A percentile compares a stretch with the other conserved stretches of the same genome.
Conservation (phyloP, 352 stramenopile genomes). For the Nothophytophthora sp. region DNA sequence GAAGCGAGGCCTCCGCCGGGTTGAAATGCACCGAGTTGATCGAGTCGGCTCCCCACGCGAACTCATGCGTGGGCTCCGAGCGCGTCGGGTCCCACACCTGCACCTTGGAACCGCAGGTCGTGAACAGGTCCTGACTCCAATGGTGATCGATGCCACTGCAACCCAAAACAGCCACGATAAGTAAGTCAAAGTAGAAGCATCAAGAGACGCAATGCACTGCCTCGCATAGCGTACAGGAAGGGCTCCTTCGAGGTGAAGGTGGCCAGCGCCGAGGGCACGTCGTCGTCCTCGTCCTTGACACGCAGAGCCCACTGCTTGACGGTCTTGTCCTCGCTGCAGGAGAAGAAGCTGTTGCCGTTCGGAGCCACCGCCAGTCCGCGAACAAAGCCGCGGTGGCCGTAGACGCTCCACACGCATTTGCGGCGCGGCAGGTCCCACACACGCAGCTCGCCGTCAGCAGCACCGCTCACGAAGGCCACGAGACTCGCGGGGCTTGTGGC, state of each 20-base stretch:
- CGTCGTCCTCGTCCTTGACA: constrained; percentile 70
- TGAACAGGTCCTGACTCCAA: constrained; percentile 93
- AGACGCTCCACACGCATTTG: constrained; percentile 93
- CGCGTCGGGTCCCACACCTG: constrained; percentile 96
- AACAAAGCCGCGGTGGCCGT: constrained; percentile 95
- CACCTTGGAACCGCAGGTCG: constrained; percentile 92
- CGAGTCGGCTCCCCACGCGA: constrained; percentile 94
- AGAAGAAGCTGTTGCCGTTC: constrained; percentile 90
- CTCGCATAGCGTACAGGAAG: constrained; percentile 55
- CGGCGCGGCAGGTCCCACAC: constrained; percentile 97
- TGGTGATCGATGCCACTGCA: constrained; percentile 98
- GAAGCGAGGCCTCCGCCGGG: constrained; percentile 93
- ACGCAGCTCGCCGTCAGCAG: constrained; percentile 93
- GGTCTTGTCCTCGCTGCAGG: constrained; percentile 95
- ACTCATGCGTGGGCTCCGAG: constrained; percentile 93
- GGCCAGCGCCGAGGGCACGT: constrained; percentile 64
- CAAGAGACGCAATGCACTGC: neutral
- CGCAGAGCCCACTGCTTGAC: constrained; percentile 93
- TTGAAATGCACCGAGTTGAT: constrained; percentile 96
- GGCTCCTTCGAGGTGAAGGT: constrained; percentile 87
- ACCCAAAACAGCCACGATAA: constrained; percentile 20
- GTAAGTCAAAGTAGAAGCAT: constrained; percentile 4
- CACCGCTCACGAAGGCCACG: constrained; percentile 84
- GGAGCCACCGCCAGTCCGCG: constrained; percentile 87
- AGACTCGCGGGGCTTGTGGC: constrained; percentile 92